These are phyloP conservation scores for Trichoderma virens DNA, from an alignment of 495 filamentous ascomycete genomes.

Conservation along the genomic window DNA sequence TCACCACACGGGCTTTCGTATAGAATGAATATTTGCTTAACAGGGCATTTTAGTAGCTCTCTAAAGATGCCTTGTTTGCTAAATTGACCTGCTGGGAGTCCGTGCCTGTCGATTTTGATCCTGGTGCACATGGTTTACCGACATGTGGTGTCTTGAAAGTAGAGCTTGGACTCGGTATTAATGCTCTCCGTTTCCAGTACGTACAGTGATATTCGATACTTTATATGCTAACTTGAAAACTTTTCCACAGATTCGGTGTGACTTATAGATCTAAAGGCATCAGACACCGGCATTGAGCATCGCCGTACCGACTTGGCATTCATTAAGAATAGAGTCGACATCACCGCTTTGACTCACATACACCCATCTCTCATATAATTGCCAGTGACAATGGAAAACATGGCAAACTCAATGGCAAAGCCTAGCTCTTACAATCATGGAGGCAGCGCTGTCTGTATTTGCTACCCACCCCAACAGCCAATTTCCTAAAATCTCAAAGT, in stretches of 20 bases:
- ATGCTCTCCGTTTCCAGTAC: too few relatives aligned
- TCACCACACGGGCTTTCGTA: not conserved
- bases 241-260: too few relatives aligned
- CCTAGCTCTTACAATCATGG: not conserved
- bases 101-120: not conserved
- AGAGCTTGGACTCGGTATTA: not conserved
- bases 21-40: not conserved
- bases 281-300: too few relatives aligned
- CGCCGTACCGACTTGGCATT: not conserved
- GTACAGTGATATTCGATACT: too few relatives aligned
- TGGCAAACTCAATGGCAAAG: not conserved
- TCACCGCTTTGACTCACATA: too few relatives aligned
- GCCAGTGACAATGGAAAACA: too few relatives aligned
- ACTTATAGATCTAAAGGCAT: too few relatives aligned
- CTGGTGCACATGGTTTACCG: not conserved
- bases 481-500: not conserved
- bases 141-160: not conserved
- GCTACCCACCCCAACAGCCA: not conserved
- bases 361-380: too few relatives aligned
- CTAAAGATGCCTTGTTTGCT: not conserved
- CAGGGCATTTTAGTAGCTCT: not conserved
- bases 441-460: not conserved
- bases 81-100: not conserved
- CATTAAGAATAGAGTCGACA: not conserved
- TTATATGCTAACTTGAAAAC: too few relatives aligned